Conservation (phyloP, 768 basidiomycete species). For the Mycena metata region DNA sequence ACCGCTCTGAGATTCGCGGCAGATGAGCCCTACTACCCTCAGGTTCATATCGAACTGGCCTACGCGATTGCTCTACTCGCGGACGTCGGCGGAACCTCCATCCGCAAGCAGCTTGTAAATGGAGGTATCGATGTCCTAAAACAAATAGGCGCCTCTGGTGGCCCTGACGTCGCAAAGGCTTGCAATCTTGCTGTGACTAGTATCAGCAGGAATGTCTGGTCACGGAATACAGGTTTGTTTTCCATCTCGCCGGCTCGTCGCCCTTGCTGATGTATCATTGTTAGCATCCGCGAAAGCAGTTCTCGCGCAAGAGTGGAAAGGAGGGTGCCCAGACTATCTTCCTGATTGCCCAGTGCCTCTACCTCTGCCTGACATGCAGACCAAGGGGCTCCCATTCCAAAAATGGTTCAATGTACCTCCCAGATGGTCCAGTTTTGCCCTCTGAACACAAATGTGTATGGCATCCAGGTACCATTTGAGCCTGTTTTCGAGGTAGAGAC, state of each 20-base stretch:
- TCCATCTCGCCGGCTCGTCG: too few relatives aligned
- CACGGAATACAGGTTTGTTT: slow-evolving; percentile 43
- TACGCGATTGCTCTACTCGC: slow-evolving; percentile 43
- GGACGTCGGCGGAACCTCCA: slow-evolving; percentile 44
- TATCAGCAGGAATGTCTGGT: slow-evolving; percentile 44
- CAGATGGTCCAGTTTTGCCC: too few relatives aligned
- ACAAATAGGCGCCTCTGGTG: slow-evolving; percentile 29
- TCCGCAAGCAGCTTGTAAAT: slow-evolving; percentile 46
- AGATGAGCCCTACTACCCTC: slow-evolving; percentile 38
- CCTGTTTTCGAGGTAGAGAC: too few relatives aligned
- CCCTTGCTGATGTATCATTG: not conserved
- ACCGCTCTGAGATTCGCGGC: slow-evolving; percentile 43
- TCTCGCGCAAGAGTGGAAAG: slow-evolving; percentile 35
- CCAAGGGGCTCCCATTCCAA: too few relatives aligned
- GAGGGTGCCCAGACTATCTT: slow-evolving; percentile 26
- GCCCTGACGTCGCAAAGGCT: slow-evolving; percentile 43
- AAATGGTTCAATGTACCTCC: too few relatives aligned
- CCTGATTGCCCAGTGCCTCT: slow-evolving; percentile 27
- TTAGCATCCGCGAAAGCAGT: slow-evolving; percentile 36
- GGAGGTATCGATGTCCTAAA: slow-evolving; percentile 45
- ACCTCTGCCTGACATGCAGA: too few relatives aligned
- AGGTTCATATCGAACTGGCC: slow-evolving; percentile 45
- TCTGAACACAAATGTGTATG: too few relatives aligned
- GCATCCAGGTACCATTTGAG: too few relatives aligned
- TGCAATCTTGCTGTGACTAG: slow-evolving; percentile 44